phyloP scores from a whole-genome alignment of 352 stramenopile species.

The Globisporangium irregulare region DNA sequence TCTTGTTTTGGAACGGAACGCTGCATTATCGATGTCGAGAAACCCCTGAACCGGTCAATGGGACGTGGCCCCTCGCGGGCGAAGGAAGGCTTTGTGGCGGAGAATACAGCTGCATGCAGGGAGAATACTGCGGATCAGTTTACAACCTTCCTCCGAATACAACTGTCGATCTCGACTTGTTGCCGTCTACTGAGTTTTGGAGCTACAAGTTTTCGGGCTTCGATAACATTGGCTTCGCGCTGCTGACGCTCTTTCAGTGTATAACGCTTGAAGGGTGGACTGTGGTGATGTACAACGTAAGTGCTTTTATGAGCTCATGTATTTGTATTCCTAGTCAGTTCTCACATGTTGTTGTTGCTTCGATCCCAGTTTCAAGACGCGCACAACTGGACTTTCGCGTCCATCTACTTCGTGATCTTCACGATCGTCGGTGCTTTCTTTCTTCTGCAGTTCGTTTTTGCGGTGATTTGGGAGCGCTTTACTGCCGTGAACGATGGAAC shows the following conservation, averaged over 20 bases:
- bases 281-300: slow-evolving; percentile 79
- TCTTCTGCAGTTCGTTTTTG: slow-evolving; percentile 79
- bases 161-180: slow-evolving; percentile 27
- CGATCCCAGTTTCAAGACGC: slow-evolving; percentile 27
- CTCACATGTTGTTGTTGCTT: slow-evolving; percentile 4
- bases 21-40: slow-evolving; percentile 47
- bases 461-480: slow-evolving; percentile 69
- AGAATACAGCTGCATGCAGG: slow-evolving; percentile 26
- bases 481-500: slow-evolving; percentile 42
- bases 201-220: slow-evolving; percentile 83
- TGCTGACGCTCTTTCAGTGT: slow-evolving; percentile 86
- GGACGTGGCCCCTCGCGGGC: slow-evolving; percentile 28
- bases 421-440: slow-evolving; percentile 84
- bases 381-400: slow-evolving; percentile 35
- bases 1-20: slow-evolving; percentile 57
- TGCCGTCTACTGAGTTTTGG: slow-evolving; percentile 43
- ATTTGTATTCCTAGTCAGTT: neutral
- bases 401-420: slow-evolving; percentile 76
- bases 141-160: slow-evolving; percentile 28
- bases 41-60: slow-evolving; percentile 50
- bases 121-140: slow-evolving; percentile 42
- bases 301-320: slow-evolving; percentile 18
- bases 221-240: slow-evolving; percentile 74
- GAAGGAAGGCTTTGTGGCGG: slow-evolving; percentile 32
- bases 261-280: slow-evolving; percentile 90